These are phyloP conservation scores for Tricharina praecox DNA, from an alignment of 495 filamentous ascomycete genomes.

Conservation along the genomic window DNA sequence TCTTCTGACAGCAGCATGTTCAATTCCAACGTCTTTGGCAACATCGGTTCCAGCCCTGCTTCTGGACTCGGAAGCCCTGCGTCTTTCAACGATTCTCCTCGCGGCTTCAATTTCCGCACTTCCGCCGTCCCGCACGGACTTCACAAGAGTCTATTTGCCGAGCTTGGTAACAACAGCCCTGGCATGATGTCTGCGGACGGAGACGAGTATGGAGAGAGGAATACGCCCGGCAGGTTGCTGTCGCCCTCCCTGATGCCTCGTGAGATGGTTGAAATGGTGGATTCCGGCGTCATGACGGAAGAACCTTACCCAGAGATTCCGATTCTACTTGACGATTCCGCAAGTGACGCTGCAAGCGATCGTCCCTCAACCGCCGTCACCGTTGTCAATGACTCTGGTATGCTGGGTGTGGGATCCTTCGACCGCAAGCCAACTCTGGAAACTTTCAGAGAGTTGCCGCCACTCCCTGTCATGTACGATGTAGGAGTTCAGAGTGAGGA, in stretches of 20 bases:
- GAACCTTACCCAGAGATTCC: slow-evolving; percentile 30
- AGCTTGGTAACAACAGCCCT: slow-evolving; percentile 52
- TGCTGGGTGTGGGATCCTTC: background rate
- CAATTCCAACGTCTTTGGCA: slow-evolving; percentile 1
- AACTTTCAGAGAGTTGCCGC: background rate
- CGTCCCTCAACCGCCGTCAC: slow-evolving; percentile 2
- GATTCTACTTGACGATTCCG: slow-evolving; percentile 24
- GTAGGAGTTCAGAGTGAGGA: slow-evolving; percentile 3
- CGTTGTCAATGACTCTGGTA: background rate
- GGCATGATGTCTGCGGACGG: slow-evolving; percentile 18
- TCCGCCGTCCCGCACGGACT: background rate
- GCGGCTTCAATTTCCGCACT: background rate
- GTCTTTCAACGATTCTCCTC: slow-evolving; percentile 27
- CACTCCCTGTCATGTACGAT: background rate
- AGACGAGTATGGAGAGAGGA: slow-evolving; percentile 10
- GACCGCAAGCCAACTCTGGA: background rate
- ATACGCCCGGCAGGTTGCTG: slow-evolving; percentile 22
- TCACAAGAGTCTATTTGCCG: slow-evolving; percentile 74
- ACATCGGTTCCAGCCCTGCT: slow-evolving; percentile 26
- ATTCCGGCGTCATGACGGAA: slow-evolving; percentile 80
- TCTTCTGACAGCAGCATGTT: slow-evolving; percentile 17
- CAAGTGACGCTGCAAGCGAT: background rate
- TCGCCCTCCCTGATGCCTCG: slow-evolving; percentile 20
- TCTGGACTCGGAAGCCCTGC: slow-evolving; percentile 43
- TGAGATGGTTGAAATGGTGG: slow-evolving; percentile 44